Evolutionary conservation across 495 filamentous ascomycete species (phyloP).

Genomic region (Penicillium daleae): DNA sequence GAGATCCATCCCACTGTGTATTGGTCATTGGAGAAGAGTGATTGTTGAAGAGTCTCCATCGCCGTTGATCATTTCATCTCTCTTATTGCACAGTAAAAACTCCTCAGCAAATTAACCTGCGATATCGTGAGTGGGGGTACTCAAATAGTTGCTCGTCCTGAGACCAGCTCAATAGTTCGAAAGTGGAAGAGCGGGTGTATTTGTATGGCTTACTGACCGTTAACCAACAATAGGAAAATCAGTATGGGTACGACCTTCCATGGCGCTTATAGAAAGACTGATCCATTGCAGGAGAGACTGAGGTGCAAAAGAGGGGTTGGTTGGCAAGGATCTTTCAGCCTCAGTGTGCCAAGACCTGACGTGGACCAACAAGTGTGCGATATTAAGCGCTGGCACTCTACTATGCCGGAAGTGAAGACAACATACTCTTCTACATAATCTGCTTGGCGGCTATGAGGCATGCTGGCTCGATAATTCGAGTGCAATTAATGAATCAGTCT

Average conservation of each 20-base stretch:
- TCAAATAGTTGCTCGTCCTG: neutral
- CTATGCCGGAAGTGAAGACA: neutral
- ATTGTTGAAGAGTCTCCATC: neutral
- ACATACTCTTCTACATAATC: neutral
- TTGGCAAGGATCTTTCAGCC: neutral
- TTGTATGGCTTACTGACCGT: too few relatives aligned
- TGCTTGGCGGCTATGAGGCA: neutral
- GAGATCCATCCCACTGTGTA: neutral
- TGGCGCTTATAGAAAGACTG: neutral
- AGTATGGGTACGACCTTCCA: neutral
- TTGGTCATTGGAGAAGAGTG: neutral
- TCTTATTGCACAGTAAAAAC: neutral
- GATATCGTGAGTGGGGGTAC: neutral
- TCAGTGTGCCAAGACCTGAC: neutral
- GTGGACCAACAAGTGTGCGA: neutral
- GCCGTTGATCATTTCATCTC: neutral
- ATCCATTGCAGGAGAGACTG: neutral
- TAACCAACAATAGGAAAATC: too few relatives aligned
- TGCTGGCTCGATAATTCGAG: neutral
- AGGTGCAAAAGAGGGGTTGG: neutral
- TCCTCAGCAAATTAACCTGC: neutral
- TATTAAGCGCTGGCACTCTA: neutral
- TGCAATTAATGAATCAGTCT: neutral
- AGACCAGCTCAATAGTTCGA: too few relatives aligned
- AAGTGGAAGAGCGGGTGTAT: too few relatives aligned